phyloP scores from a whole-genome alignment of 2,329 filamentous ascomycete species.

The Fusarium verticillioides region DNA sequence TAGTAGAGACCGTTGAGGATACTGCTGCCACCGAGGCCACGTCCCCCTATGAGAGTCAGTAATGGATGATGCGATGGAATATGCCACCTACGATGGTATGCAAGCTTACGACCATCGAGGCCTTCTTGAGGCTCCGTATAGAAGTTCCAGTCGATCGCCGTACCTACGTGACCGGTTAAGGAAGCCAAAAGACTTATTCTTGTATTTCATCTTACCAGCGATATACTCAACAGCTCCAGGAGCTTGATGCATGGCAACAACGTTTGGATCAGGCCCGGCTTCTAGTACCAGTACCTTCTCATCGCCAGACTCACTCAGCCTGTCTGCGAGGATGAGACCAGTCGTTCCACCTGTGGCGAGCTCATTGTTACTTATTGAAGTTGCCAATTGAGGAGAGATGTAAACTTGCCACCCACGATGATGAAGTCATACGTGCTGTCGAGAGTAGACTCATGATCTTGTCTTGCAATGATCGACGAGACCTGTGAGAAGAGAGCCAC shows the following conservation, averaged over 20 bases:
- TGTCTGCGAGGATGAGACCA: slow-evolving; percentile 11
- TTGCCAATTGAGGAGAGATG: accelerated
- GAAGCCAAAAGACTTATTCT: accelerated
- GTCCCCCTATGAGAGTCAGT: not conserved
- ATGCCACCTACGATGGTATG: slow-evolving; percentile 7
- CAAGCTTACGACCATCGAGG: slow-evolving; percentile 4
- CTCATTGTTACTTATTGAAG: accelerated
- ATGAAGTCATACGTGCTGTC: slow-evolving; percentile 5
- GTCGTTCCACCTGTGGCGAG: not conserved
- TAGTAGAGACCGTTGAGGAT: slow-evolving; percentile 22
- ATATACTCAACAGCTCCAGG: slow-evolving; percentile 6
- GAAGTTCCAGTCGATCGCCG: slow-evolving; percentile 8
- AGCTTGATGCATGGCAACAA: slow-evolving; percentile 4
- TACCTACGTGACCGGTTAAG: not conserved
- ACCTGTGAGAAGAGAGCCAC: not conserved
- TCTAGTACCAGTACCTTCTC: slow-evolving; percentile 5
- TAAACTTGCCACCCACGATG: not conserved
- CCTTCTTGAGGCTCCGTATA: slow-evolving; percentile 3
- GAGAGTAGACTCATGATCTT: not conserved
- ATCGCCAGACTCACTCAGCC: slow-evolving; percentile 18
- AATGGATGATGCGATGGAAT: accelerated
- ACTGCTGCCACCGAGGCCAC: slow-evolving; percentile 10
- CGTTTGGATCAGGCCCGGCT: slow-evolving; percentile 9
- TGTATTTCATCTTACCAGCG: not conserved
- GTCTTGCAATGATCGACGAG: not conserved